Base-by-base conservation (phyloP, 345 rosid genomes). In the Lagerstroemia speciosa region DNA sequence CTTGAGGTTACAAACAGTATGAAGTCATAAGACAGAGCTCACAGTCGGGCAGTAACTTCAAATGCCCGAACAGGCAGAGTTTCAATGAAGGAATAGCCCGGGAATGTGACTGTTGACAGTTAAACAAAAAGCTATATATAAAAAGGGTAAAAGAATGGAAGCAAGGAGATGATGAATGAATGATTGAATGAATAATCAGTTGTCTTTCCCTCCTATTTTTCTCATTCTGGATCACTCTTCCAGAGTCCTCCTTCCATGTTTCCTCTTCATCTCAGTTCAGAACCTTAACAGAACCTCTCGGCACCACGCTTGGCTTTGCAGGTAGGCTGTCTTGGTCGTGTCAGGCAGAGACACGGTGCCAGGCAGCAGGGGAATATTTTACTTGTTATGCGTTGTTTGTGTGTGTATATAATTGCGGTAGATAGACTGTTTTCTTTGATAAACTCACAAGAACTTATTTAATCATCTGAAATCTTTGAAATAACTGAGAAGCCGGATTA, bases 311-410 rank as follows among this genome's bases (percentile, higher is more conserved):
- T 87, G 74, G 92, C 84, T 66, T 93, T 91, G 45, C n/a, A 82
- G 69, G 78, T 89, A 93, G 69, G 96, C 94, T 5, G 82, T 84
- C 24, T 84, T 79, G 1, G 86, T 66, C 1, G 94, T 80, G 74
- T 93, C 96, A 80, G 67, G 92, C 75, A 73, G 89, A 85, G 71
- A 85, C 66, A 32, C 90, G 89, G 72, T 91, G 97, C 98, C 98
- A 93, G 9, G 92, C 64, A 73, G 96, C n/a, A n/a, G n/a, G n/a
- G n/a, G n/a, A n/a, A n/a, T n/a, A n/a, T n/a, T n/a, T n/a, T n/a
- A n/a, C 16, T 43, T 43, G 11, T 12, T 19, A 9, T 43, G 19
- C 48, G 3, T 15, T 1, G 2, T 2, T 15, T 15, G 1, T 3
- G 48, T 12, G 19, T 15, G 19, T 14, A 43, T 14, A 2, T 19